A percentile compares a stretch with the other conserved stretches of the same genome.
phyloP scores from a whole-genome alignment of 2,329 filamentous ascomycete genomes.

The Epichloe amarillans region DNA sequence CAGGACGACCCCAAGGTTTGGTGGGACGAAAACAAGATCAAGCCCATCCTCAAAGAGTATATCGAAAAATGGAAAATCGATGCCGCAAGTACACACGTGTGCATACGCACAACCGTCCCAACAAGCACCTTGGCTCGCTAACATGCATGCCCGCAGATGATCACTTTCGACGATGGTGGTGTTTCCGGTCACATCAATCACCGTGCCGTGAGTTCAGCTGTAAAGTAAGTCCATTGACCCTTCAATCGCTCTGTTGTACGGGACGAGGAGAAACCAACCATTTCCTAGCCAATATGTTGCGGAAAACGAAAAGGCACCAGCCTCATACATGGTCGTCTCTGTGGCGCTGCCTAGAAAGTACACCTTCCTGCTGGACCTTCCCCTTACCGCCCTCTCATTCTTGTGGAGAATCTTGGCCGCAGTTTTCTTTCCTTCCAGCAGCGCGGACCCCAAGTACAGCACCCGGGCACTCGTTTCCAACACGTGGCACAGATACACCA shows the following conservation, averaged over 20 bases:
- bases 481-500: conserved; percentile 21
- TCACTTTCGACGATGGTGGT: conserved; percentile 27
- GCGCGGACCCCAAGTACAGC: conserved; percentile 7
- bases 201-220: conserved; percentile 23
- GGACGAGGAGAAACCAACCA: neutral
- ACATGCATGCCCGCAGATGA: conserved; percentile 16
- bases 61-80: conserved; percentile 24
- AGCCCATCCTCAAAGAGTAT: conserved; percentile 19
- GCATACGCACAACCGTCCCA: neutral
- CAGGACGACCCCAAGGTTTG: conserved; percentile 25
- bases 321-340: conserved; percentile 23
- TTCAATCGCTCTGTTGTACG: neutral
- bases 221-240: conserved; percentile 17
- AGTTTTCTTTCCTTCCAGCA: conserved; percentile 9
- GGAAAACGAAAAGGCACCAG: conserved; percentile 16
- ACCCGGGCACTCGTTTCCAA: conserved; percentile 22
- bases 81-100: conserved; percentile 13
- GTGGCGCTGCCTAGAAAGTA: conserved; percentile 24
- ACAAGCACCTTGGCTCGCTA: neutral
- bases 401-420: conserved; percentile 10
- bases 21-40: conserved; percentile 23
- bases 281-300: conserved; percentile 15
- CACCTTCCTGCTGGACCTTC: conserved; percentile 23
- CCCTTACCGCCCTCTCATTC: conserved; percentile 24
- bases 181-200: conserved; percentile 28